Base-by-base conservation (phyloP, 805 yeast species). In the Nakazawaea peltata region DNA sequence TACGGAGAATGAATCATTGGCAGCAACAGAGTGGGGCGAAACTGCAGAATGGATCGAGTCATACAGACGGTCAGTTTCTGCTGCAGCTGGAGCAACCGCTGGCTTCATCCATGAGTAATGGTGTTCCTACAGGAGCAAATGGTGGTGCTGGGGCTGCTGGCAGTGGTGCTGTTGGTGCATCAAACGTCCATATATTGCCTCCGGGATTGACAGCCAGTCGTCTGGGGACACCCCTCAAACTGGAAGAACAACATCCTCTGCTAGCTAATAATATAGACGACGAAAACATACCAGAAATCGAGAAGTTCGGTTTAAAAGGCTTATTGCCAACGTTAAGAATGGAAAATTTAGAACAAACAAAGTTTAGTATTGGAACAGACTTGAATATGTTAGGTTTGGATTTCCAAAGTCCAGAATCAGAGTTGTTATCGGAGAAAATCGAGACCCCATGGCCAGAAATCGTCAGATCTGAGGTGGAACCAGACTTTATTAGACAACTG, bases 391-490 rank as follows among this genome's bases (percentile, higher is more conserved):
- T 79, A 23, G 92, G 90, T 1, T 58, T 82, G 28, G 78, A 80
- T 45, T 57, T 83, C 44, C 51, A n/a, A n/a, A n/a, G n/a, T n/a
- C n/a, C 63, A 3, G 49, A 50, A 21, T 41, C 49, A 30, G 58
- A 53, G 15, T 65, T 69, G 37, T 55, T 83, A 23, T 67, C 83
- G 19, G 64, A 70, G 44, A 74, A 78, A 6, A 76, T 90, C 50
- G 80, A 94, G 17, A 82, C 95, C 3, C 98, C 98, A 10, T 90
- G 98, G 97, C 69, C 82, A 26, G 97, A 92, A 51, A 83, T 96
- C 1, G 75, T 92, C 7, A 69, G 94, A 48, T 78, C 88, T 36
- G 88, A 83, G 44, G 95, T 90, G 13, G 94, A 86, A 47, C 98
- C 98, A 4, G 68, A 71, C 39, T 88, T 75, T 55, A 17, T 6